Conservation (phyloP, 148 eudicot genomes). For the Mesembryanthemum crystallinum region DNA sequence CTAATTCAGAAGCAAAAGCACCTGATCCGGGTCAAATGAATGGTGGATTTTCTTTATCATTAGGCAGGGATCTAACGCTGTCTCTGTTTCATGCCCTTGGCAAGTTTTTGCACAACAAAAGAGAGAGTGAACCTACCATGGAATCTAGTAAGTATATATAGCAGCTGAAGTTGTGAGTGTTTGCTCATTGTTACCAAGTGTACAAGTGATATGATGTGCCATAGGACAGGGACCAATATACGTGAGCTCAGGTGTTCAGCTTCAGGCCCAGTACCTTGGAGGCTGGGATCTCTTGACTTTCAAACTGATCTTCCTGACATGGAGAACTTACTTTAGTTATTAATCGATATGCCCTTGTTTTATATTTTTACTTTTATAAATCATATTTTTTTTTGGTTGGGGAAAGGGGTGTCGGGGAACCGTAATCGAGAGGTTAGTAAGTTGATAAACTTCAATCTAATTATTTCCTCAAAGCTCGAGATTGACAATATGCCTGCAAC, state of each 20-base stretch:
- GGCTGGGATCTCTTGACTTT: background rate
- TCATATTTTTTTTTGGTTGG: background rate
- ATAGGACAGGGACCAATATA: background rate
- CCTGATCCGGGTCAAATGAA: conserved; percentile 29
- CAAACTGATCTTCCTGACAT: background rate
- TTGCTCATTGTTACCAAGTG: background rate
- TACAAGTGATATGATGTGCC: background rate
- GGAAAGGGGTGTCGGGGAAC: background rate
- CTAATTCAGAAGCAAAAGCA: conserved; percentile 34
- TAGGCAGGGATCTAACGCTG: conserved; percentile 91
- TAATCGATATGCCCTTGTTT: background rate
- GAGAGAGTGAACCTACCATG: conserved; percentile 49
- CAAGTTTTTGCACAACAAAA: conserved; percentile 95
- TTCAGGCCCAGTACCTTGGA: background rate
- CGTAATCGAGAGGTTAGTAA: background rate
- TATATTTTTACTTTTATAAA: background rate
- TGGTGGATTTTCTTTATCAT: conserved; percentile 33
- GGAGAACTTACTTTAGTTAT: background rate
- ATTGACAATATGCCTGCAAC: background rate
- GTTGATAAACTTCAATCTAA: background rate
- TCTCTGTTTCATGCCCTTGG: conserved; percentile 96
- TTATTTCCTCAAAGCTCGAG: background rate
- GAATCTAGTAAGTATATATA: conserved; percentile 46
- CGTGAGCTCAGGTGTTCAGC: background rate
- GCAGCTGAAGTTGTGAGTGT: background rate